Conservation (phyloP, 2,329 filamentous ascomycete species). For the Fusarium hostae region DNA sequence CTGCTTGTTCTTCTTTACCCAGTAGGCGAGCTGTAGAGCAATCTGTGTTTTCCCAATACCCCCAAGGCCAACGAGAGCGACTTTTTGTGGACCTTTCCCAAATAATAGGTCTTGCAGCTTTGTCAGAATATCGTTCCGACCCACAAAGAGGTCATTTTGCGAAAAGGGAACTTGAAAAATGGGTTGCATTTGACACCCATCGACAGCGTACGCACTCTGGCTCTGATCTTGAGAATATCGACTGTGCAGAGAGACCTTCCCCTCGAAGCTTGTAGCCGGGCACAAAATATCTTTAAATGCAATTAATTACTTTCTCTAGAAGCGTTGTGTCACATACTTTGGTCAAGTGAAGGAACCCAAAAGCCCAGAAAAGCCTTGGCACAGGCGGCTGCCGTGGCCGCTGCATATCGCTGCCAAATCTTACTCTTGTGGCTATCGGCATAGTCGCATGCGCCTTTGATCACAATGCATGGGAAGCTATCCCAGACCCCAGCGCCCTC, state of each 20-base stretch:
- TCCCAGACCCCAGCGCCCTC: neutral
- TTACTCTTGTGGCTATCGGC: neutral
- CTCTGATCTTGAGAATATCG: fast-evolving
- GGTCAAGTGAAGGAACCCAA: fast-evolving
- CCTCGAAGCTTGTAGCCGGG: fast-evolving
- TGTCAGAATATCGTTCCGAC: fast-evolving
- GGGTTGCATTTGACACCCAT: fast-evolving
- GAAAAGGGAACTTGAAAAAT: fast-evolving
- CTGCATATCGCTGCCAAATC: neutral
- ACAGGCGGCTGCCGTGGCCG: neutral
- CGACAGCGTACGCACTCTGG: fast-evolving
- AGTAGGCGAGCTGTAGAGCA: neutral
- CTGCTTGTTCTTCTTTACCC: fast-evolving
- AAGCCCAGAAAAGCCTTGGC: neutral
- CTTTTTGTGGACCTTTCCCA: fast-evolving
- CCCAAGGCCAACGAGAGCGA: neutral
- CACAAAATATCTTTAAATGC: fast-evolving
- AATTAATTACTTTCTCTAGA: fast-evolving
- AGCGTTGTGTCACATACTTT: fast-evolving
- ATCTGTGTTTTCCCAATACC: neutral
- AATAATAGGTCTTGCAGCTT: fast-evolving
- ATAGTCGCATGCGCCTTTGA: neutral
- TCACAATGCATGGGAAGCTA: neutral
- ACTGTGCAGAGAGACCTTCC: fast-evolving
- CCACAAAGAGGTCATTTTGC: neutral